A percentile compares a stretch with the other conserved stretches of the same genome.
Conservation (phyloP, 164 flowering plant species). For the Santalum album region DNA sequence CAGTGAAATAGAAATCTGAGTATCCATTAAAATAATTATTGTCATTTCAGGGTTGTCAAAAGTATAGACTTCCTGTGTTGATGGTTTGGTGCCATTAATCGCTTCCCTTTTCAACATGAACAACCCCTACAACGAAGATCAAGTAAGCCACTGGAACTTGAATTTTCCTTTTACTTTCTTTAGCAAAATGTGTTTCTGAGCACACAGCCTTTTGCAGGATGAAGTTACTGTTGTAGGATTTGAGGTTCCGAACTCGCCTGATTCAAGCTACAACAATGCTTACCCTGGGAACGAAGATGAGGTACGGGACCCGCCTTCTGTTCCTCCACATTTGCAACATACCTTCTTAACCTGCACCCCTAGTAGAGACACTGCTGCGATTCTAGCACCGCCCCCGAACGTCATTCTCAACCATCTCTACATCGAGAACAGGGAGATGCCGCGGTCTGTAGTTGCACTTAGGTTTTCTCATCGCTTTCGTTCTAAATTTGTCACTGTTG, state of each 20-base stretch:
- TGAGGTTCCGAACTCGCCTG: constrained; percentile 84
- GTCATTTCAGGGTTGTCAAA: constrained; percentile 3
- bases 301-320: constrained; percentile 73
- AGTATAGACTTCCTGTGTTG: constrained; percentile 1
- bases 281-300: constrained; percentile 68
- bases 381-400: constrained; percentile 60
- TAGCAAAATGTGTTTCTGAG: background rate
- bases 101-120: constrained; percentile 30
- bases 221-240: constrained; percentile 68
- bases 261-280: constrained; percentile 67
- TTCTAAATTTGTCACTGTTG: constrained; percentile 71
- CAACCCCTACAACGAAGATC: constrained; percentile 27
- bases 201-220: constrained; percentile 37
- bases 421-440: constrained; percentile 72
- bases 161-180: background rate
- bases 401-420: constrained; percentile 84
- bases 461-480: constrained; percentile 84
- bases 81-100: constrained; percentile 11
- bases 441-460: constrained; percentile 74
- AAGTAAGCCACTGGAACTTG: constrained; percentile 24
- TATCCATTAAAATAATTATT: background rate
- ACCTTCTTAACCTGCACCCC: constrained; percentile 50
- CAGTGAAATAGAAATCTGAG: no score
- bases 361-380: constrained; percentile 34
- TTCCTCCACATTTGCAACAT: constrained; percentile 75